Conservation (phyloP, 1,284 basidiomycete genomes). For the Ceratobasidium sp. region DNA sequence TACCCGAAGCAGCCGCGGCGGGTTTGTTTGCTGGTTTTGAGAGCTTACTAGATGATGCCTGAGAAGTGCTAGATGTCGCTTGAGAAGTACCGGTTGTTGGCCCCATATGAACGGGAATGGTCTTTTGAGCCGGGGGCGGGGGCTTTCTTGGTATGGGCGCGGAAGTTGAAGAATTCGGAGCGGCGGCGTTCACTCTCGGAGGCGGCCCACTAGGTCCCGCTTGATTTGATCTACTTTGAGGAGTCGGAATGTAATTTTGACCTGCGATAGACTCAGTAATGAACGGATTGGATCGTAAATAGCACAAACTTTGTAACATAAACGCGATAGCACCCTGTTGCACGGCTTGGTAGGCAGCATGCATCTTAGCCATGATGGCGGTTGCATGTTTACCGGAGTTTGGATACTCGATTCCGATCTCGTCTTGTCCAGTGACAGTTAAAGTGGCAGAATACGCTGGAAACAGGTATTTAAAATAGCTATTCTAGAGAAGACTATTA, state of each 20-base stretch:
- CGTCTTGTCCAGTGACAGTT: conserved; percentile 35
- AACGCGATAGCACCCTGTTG: conserved; percentile 29
- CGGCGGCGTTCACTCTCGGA: neutral
- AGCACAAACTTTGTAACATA: conserved; percentile 19
- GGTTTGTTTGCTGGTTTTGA: neutral
- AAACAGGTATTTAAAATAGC: neutral
- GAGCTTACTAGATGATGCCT: neutral
- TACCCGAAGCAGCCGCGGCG: neutral
- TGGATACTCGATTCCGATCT: conserved; percentile 43
- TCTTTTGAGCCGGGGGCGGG: no score
- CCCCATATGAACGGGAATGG: no score
- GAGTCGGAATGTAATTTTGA: neutral
- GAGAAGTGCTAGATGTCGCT: no score
- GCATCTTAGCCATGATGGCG: conserved; percentile 7
- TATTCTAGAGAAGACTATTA: neutral
- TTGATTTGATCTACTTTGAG: neutral
- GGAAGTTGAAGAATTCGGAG: neutral
- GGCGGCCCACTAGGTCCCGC: neutral
- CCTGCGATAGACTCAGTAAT: neutral
- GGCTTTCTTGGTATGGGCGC: neutral
- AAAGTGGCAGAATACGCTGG: conserved; percentile 32
- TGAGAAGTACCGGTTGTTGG: no score
- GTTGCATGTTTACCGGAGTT: conserved; percentile 17
- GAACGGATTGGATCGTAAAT: neutral
- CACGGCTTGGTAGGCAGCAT: conserved; percentile 27